A percentile compares a stretch with the other conserved stretches of the same genome.
These are phyloP conservation scores for Eutypella sp. DNA, from an alignment of 2,329 filamentous ascomycete genomes.

Conservation along the genomic window DNA sequence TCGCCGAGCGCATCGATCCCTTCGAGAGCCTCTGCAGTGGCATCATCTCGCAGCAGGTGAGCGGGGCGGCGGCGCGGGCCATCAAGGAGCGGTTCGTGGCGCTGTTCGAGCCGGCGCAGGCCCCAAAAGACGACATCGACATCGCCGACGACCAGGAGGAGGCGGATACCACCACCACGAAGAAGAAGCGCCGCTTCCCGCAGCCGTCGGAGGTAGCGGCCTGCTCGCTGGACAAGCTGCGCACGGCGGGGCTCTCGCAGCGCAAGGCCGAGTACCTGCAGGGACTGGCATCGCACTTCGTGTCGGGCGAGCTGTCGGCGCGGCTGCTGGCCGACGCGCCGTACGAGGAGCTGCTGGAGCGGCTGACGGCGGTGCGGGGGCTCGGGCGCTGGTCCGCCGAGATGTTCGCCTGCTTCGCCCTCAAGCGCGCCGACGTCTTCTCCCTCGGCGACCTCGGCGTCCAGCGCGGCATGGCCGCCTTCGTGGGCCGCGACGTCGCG, in stretches of 20 bases:
- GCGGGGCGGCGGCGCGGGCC: constrained; percentile 80
- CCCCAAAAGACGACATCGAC: background rate
- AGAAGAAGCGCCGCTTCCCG: constrained; percentile 53
- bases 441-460: constrained; percentile 88
- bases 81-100: constrained; percentile 82
- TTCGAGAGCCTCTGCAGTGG: constrained; percentile 78
- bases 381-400: constrained; percentile 89
- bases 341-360: constrained; percentile 81
- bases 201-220: constrained; percentile 66
- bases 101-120: constrained; percentile 53
- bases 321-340: constrained; percentile 70
- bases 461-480: constrained; percentile 89
- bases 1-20: constrained; percentile 83
- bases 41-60: constrained; percentile 96
- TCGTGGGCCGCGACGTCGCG: constrained; percentile 73
- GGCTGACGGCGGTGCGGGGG: constrained; percentile 78
- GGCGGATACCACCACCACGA: constrained; percentile 1
- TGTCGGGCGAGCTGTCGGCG: constrained; percentile 67
- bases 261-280: constrained; percentile 94
- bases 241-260: constrained; percentile 83
- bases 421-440: constrained; percentile 93
- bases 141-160: constrained; percentile 16
- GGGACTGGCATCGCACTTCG: constrained; percentile 80
- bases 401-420: constrained; percentile 96
- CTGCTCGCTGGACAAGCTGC: constrained; percentile 60